phyloP scores from a whole-genome alignment of 2,329 filamentous ascomycete genomes.

The Penicillium sp. region DNA sequence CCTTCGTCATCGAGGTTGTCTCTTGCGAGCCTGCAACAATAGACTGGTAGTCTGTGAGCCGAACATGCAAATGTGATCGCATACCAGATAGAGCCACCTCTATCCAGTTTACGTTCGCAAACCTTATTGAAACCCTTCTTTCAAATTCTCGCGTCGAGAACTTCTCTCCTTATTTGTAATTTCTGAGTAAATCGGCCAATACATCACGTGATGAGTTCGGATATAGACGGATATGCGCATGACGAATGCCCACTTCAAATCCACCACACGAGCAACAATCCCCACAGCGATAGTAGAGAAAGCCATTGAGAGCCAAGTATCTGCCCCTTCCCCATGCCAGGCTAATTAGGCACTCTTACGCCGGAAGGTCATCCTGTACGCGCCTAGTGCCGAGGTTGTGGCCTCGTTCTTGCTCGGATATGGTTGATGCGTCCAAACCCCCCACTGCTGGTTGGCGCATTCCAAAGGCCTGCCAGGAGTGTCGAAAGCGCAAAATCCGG shows the following conservation, averaged over 20 bases:
- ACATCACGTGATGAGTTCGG: slow-evolving; percentile 17
- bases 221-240: slow-evolving; percentile 24
- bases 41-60: too few species aligned
- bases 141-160: neutral
- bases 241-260: neutral
- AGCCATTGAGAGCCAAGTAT: neutral
- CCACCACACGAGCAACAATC: neutral
- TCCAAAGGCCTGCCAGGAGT: slow-evolving; percentile 45
- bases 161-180: neutral
- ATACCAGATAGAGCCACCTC: too few species aligned
- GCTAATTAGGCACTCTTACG: neutral
- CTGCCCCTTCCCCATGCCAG: neutral
- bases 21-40: too few species aligned
- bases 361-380: neutral
- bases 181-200: neutral
- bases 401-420: slow-evolving; percentile 11
- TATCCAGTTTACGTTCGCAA: too few species aligned
- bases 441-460: slow-evolving; percentile 35
- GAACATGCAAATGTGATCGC: too few species aligned
- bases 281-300: slow-evolving; percentile 1
- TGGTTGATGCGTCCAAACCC: slow-evolving; percentile 27
- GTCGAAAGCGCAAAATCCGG: slow-evolving; percentile 44
- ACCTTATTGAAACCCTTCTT: too few species aligned
- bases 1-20: too few species aligned
- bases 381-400: neutral